Conservation (phyloP, 352 stramenopile genomes). For the Phytopythium montanum region DNA sequence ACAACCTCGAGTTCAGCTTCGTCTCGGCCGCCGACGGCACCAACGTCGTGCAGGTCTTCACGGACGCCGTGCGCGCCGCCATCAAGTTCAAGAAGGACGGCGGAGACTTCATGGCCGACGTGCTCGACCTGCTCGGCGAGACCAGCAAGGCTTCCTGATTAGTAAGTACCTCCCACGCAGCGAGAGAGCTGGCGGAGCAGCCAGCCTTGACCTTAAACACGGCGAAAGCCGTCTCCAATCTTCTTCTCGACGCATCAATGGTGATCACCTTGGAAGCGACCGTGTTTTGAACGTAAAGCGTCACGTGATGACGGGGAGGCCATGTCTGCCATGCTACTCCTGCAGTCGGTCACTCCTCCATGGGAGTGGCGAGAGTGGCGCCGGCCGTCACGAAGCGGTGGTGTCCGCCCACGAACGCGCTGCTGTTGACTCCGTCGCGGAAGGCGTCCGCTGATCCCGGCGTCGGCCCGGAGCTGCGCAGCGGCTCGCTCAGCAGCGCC, state of each 20-base stretch:
- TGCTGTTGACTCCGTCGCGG: conserved; percentile 8
- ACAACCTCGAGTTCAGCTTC: conserved; percentile 94
- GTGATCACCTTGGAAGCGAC: background rate
- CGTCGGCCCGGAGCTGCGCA: background rate
- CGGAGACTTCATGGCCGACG: conserved; percentile 92
- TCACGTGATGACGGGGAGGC: background rate
- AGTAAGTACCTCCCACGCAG: too few species aligned
- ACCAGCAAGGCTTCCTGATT: background rate
- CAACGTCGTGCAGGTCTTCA: conserved; percentile 96
- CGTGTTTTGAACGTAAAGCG: background rate
- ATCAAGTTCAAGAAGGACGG: conserved; percentile 89
- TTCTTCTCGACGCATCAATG: background rate
- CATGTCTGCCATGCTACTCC: background rate
- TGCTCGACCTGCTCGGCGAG: conserved; percentile 85
- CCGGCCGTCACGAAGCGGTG: conserved; percentile 1
- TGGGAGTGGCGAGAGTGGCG: conserved; percentile 12
- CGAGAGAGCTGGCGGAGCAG: background rate
- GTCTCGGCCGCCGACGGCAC: conserved; percentile 93
- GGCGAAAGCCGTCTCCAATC: background rate
- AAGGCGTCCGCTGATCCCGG: conserved; percentile 2
- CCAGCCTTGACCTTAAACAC: background rate
- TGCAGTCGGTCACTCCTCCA: conserved; percentile 37
- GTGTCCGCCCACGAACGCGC: conserved; percentile 5
- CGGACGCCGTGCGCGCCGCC: conserved; percentile 80
- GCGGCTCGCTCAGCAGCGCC: conserved; percentile 41